Evolutionary conservation across 345 rosid species (phyloP).

Genomic region (Anastatica hierochuntica): DNA sequence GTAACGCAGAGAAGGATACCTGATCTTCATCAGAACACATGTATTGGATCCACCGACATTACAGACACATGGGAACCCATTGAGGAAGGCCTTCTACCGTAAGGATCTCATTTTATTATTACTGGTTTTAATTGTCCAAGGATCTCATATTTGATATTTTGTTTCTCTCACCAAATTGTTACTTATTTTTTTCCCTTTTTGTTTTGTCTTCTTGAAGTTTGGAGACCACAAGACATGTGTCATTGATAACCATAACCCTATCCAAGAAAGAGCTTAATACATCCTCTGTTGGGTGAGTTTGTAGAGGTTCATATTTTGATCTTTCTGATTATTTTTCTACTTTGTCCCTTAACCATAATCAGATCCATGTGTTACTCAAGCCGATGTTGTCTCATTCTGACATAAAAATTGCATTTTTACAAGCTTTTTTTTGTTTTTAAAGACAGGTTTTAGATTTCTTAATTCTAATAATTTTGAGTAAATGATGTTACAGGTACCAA

Average conservation of each 20-base stretch:
- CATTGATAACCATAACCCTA: conserved; percentile 84
- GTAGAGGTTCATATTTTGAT: too few relatives aligned
- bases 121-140: too few relatives aligned
- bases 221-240: conserved; percentile 98
- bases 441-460: neutral
- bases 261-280: conserved; percentile 64
- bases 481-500: conserved; percentile 50
- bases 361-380: neutral
- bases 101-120: too few relatives aligned
- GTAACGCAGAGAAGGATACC: conserved; percentile 64
- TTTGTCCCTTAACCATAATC: too few relatives aligned
- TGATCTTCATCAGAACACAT: conserved; percentile 70
- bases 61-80: conserved; percentile 83
- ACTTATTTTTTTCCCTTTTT: neutral
- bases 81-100: conserved; percentile 82
- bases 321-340: too few relatives aligned
- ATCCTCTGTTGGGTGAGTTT: conserved; percentile 72
- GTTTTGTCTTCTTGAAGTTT: conserved; percentile 36
- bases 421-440: neutral
- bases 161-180: neutral
- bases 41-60: conserved; percentile 73
- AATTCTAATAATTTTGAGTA: neutral
- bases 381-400: too few relatives aligned
- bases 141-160: too few relatives aligned
- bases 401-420: neutral